Percentiles rank a stretch among this genome's conserved stretches.
Conservation (phyloP, 176 grass and related monocot genomes). For the Bolboschoenus planiculmis region DNA sequence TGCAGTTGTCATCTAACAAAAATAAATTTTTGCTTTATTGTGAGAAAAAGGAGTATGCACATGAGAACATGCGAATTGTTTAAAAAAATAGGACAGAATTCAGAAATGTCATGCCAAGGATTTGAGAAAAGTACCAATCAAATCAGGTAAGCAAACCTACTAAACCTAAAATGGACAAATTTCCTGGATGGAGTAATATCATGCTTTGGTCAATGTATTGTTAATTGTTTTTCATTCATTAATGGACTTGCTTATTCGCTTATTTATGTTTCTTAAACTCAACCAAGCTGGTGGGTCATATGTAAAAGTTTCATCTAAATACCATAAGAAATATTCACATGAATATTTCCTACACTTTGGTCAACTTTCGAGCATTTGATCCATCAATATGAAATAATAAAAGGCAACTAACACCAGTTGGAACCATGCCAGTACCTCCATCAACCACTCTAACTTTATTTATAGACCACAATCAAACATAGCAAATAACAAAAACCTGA, state of each 20-base stretch:
- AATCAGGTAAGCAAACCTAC: background rate
- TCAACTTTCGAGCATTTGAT: background rate
- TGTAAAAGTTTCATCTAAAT: background rate
- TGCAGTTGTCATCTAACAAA: slow-evolving; percentile 93
- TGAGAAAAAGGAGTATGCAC: background rate
- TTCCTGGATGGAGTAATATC: background rate
- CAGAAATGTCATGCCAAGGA: background rate
- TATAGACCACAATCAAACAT: background rate
- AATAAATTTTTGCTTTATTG: background rate
- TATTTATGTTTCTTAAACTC: background rate
- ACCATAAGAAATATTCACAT: background rate
- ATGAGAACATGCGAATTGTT: background rate
- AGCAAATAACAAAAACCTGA: background rate
- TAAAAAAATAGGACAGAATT: background rate
- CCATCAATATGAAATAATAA: background rate
- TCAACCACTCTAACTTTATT: background rate
- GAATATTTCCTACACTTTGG: background rate
- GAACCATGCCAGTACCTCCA: background rate
- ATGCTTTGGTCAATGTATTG: background rate
- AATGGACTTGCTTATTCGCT: background rate
- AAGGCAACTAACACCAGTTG: background rate
- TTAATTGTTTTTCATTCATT: background rate
- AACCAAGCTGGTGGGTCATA: background rate
- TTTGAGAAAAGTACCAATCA: background rate
- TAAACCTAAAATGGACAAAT: background rate